These are phyloP conservation scores for Pholiota conissans DNA, from an alignment of 768 basidiomycete species.

Conservation along the genomic window DNA sequence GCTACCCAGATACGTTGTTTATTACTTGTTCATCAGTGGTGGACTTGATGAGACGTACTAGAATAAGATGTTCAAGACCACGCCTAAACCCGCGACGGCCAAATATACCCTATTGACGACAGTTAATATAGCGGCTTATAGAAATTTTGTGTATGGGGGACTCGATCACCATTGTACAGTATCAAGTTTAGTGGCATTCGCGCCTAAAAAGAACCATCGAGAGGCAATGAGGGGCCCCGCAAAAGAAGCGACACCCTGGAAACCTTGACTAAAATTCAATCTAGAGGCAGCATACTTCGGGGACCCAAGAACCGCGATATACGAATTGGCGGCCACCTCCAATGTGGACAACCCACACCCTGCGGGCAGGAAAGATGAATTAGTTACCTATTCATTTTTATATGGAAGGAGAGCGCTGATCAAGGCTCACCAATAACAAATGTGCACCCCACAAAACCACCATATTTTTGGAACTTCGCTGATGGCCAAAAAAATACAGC, in stretches of 20 bases:
- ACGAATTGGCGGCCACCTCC: conserved; percentile 80
- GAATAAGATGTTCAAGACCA: conserved; percentile 63
- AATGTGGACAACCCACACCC: conserved; percentile 67
- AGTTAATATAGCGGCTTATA: background rate
- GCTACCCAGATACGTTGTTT: conserved; percentile 27
- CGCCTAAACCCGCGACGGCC: conserved; percentile 62
- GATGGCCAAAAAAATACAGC: conserved; percentile 83
- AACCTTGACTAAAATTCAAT: conserved; percentile 79
- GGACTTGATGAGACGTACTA: conserved; percentile 37
- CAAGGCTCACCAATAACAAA: conserved; percentile 66
- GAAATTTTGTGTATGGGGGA: no score
- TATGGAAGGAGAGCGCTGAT: background rate
- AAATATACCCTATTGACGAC: conserved; percentile 53
- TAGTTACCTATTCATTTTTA: background rate
- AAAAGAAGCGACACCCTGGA: conserved; percentile 76
- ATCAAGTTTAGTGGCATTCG: conserved; percentile 57
- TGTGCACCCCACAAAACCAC: conserved; percentile 74
- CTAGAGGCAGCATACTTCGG: conserved; percentile 73
- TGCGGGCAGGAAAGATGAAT: conserved; percentile 19
- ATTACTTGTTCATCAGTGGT: background rate
- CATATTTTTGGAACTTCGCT: conserved; percentile 64
- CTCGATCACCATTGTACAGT: conserved; percentile 76
- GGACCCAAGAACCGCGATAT: conserved; percentile 67
- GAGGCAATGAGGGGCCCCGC: conserved; percentile 75
- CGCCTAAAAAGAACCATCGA: conserved; percentile 70